These are phyloP conservation scores for Aspergillus viridinutans DNA, from an alignment of 2,329 filamentous ascomycete genomes.

Conservation along the genomic window DNA sequence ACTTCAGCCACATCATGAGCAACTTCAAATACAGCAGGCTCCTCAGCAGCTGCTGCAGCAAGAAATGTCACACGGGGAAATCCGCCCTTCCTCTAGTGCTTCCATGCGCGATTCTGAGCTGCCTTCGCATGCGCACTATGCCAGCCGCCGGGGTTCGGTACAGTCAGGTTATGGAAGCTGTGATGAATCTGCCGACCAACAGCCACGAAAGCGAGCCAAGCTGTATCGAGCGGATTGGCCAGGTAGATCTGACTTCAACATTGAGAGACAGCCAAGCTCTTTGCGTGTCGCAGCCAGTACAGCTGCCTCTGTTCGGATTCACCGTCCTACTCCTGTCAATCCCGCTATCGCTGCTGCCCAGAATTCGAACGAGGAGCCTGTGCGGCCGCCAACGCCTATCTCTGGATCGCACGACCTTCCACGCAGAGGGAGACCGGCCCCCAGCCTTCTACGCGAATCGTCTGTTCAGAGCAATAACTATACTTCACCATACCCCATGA, in stretches of 20 bases:
- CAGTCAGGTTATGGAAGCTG: constrained; percentile 65
- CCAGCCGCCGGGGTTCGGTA: constrained; percentile 33
- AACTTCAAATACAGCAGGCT: constrained; percentile 8
- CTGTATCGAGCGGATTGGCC: constrained; percentile 68
- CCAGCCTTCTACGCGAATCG: constrained; percentile 61
- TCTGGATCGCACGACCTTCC: constrained; percentile 27
- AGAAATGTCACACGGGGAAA: constrained; percentile 38
- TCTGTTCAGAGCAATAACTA: constrained; percentile 45
- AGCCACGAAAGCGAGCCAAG: constrained; percentile 73
- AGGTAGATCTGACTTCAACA: constrained; percentile 60
- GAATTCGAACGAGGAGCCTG: constrained; percentile 39
- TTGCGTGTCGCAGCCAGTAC: constrained; percentile 87
- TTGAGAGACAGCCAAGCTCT: constrained; percentile 72
- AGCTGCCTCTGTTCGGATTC: constrained; percentile 77
- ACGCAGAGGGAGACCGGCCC: constrained; percentile 29
- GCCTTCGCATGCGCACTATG: constrained; percentile 20
- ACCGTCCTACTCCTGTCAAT: constrained; percentile 63
- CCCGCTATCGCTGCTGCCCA: constrained; percentile 30
- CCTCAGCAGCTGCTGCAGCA: constrained; percentile 19
- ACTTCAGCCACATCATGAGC: constrained; percentile 24
- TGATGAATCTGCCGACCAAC: constrained; percentile 59
- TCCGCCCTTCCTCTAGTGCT: constrained; percentile 58
- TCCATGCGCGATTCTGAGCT: constrained; percentile 45
- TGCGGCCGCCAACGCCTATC: constrained; percentile 46
- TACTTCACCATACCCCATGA: constrained; percentile 38